Percentiles rank a stretch among this genome's conserved stretches.
These are phyloP conservation scores for Eleusine coracana DNA, from an alignment of 176 grass and related monocot genomes.

Conservation along the genomic window DNA sequence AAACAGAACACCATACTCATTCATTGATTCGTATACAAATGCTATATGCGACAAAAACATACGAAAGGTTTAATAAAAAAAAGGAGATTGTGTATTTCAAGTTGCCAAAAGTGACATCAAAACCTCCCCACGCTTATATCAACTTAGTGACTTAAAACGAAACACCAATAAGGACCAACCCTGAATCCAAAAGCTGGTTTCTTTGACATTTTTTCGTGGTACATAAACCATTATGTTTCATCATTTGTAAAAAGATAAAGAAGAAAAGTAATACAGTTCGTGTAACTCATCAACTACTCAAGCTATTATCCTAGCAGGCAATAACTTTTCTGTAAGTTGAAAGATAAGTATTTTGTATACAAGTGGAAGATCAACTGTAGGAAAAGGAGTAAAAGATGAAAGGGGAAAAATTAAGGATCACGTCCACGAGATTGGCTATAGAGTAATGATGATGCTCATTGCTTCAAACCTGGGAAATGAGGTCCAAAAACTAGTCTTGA, in stretches of 20 bases:
- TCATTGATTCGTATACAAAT: no score
- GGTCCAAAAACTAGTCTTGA: conserved; percentile 22
- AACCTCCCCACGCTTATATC: no score
- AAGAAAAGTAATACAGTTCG: not conserved
- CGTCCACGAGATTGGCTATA: conserved; percentile 8
- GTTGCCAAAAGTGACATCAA: no score
- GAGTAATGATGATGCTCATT: conserved; percentile 36
- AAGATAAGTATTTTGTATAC: not conserved
- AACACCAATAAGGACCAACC: no score
- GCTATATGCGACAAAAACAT: no score
- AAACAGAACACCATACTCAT: no score
- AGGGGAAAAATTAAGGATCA: not conserved
- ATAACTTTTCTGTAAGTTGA: not conserved
- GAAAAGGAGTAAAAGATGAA: not conserved
- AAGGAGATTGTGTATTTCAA: no score
- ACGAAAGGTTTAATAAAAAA: no score
- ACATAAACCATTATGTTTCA: not conserved
- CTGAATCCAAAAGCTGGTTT: not conserved
- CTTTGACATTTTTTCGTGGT: not conserved
- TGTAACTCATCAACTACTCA: conserved; percentile 1
- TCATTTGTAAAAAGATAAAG: not conserved
- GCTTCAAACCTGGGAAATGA: conserved; percentile 43
- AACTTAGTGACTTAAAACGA: no score
- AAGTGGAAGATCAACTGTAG: not conserved
- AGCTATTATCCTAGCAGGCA: not conserved